Base-by-base conservation (phyloP, 2,329 filamentous ascomycete species). In the Sodiomyces alkalinus region DNA sequence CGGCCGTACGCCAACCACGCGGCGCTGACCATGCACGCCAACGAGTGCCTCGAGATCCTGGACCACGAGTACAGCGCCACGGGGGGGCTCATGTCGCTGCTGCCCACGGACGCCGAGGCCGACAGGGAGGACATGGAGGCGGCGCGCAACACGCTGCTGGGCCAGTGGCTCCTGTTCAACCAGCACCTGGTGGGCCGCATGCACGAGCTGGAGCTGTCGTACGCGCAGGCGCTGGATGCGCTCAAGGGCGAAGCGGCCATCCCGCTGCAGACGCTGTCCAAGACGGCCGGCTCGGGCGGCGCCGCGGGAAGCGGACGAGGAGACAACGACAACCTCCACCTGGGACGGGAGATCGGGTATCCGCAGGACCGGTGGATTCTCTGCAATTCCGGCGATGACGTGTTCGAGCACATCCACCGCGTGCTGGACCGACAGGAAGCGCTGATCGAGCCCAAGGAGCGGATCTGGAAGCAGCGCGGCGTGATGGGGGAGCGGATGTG, bases 61-160 rank as follows among this genome's bases (percentile, higher is more conserved):
- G 69, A 74, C 37, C 65, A 73, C 41, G 68, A 73, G 43, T 68
- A 62, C 39, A 55, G 57, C 23, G 52, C 58, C 16, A 62, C 64
- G 19, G 69, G 69, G 11, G 69, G 69, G 3, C 47, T 74, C 12
- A 50, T 74, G 22, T 58, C 61, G 12, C 48, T 73, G 6, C 53
- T 74, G 1, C 69, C 68, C 0, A 50, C 51, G 3, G 49, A 55
- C 11, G 43, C 45, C 3, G 45, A 45, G 5, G 37, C 48, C 5
- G 47, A 51, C 29, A 39, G 40, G 11, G 43, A 49, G 9, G 49
- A 62, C 27, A 47, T 58, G 17, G 40, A 47, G 14, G 48, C 53
- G 13, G 64, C 60, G 12, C 61, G 62, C 37, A 60, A 59, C 32
- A 63, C 59, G 6, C 47, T 74, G 12, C 47, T 74, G 4, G 69